phyloP scores from a whole-genome alignment of 805 yeast genomes.

The Metschnikowia santaceciliae region DNA sequence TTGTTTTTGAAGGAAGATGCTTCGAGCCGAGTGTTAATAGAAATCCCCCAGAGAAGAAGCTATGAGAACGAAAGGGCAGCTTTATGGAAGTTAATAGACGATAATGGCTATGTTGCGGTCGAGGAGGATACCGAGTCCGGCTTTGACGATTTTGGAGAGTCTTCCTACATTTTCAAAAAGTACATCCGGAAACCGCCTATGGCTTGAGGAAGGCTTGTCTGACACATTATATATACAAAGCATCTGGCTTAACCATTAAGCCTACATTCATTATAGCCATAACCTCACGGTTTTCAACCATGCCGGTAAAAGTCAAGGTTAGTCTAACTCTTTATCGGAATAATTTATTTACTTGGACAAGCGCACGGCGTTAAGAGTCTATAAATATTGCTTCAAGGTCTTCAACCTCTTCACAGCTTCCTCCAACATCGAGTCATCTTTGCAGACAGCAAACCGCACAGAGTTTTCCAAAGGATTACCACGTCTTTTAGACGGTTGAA shows the following conservation, averaged over 20 bases:
- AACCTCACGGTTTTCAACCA: background rate
- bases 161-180: slow-evolving; percentile 51
- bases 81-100: slow-evolving; percentile 53
- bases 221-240: background rate
- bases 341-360: background rate
- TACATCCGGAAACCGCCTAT: slow-evolving; percentile 2
- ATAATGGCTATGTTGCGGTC: slow-evolving; percentile 30
- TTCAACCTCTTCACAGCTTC: slow-evolving; percentile 77
- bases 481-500: slow-evolving; percentile 54
- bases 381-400: slow-evolving; percentile 60
- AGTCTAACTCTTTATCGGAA: background rate
- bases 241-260: background rate
- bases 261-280: background rate
- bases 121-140: slow-evolving; percentile 55
- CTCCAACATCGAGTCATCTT: slow-evolving; percentile 74
- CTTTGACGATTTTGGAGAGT: slow-evolving; percentile 80
- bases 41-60: slow-evolving; percentile 68
- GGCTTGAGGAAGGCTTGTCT: background rate
- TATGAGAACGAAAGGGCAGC: slow-evolving; percentile 61
- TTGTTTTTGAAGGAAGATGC: slow-evolving; percentile 35
- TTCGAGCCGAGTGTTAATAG: slow-evolving; percentile 53
- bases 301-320: background rate
- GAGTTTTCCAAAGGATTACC: slow-evolving; percentile 77
- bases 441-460: slow-evolving; percentile 93
- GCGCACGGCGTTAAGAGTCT: background rate